Evolutionary conservation across 164 flowering plant species (phyloP), one percentile per base, ranked within the genome.

Genomic region (Malania oleifera): DNA sequence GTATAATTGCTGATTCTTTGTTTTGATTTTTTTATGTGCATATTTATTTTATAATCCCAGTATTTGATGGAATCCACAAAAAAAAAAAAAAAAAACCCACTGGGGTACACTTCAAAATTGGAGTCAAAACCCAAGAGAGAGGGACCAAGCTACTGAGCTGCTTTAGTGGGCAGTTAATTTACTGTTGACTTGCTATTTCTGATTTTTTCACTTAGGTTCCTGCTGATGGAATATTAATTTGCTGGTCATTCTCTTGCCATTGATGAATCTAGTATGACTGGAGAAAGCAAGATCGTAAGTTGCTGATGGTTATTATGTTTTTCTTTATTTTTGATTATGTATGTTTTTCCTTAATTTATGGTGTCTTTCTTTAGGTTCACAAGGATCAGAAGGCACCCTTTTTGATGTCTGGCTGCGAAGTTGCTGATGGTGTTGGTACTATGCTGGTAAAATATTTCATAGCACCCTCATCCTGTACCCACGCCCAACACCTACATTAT

Each of bases 221-320:
- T n/a, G 49, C 49, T n/a, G 49, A 45, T 45, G 49, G 49, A 45
- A 17, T 45, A 45, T 20, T 45, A 17, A 20, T 45, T n/a, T 8
- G 7, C 7, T 45, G 49, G 49, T 45, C 49, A 45, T 45, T 45
- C 49, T 45, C 49, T 45, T 45, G 49, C 49, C 17, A 17, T 45
- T 1, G 49, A 45, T 45, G 49, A 45, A 20, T 45, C 49, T 45
- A 45, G 49, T 17, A 45, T 45, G 49, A 45, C 49, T 6, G 49
- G 49, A 17, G 49, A 45, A 45, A 45, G 49, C 23, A 45, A 45
- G 23, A 45, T 45, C 15, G 49, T 45, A 20, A 45, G 49, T 17
- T 45, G 20, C 18, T 34, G 11, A 12, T 12, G 11, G 7, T 7
- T 34, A 7, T 7, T 7, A 7, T 7, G 1, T 34, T 12, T 34